A percentile compares a stretch with the other conserved stretches of the same genome.
phyloP scores from a whole-genome alignment of 1,139 yeast species.

The Yamadazyma membranifaciens region DNA sequence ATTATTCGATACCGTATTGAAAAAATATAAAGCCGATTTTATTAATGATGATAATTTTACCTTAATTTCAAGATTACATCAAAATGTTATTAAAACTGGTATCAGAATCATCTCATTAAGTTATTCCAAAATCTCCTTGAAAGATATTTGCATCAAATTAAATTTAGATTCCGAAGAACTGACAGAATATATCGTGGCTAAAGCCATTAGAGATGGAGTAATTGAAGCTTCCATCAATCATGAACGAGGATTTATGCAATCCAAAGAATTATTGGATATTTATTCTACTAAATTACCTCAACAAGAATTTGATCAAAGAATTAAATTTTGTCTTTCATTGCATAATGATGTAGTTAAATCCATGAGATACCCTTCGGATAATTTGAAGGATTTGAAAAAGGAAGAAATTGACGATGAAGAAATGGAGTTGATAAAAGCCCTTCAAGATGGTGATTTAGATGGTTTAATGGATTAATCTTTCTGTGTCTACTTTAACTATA shows the following conservation, averaged over 20 bases:
- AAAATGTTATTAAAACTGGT: constrained; percentile 97
- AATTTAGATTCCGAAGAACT: constrained; percentile 92
- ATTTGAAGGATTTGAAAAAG: constrained; percentile 22
- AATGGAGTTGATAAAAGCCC: constrained; percentile 45
- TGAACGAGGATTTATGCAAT: constrained; percentile 88
- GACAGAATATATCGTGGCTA: constrained; percentile 95
- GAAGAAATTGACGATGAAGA: constrained; percentile 41
- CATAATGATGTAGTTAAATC: constrained; percentile 94
- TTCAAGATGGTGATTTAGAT: constrained; percentile 51
- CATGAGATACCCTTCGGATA: constrained; percentile 80
- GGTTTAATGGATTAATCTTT: constrained; percentile 44
- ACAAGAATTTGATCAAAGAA: constrained; percentile 86
- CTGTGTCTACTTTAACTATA: too few species aligned
- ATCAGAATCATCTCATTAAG: constrained; percentile 90
- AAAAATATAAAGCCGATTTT: constrained; percentile 60
- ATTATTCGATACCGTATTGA: constrained; percentile 73
- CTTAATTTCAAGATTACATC: constrained; percentile 85
- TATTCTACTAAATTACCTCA: constrained; percentile 90
- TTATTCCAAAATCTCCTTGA: constrained; percentile 85
- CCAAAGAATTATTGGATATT: constrained; percentile 80
- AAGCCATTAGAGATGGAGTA: constrained; percentile 96
- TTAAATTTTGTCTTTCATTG: constrained; percentile 83
- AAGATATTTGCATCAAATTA: constrained; percentile 86
- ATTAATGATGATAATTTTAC: constrained; percentile 80
- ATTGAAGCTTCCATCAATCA: constrained; percentile 94